A percentile compares a stretch with the other conserved stretches of the same genome.
Conservation (phyloP, 805 yeast genomes). For the Yamadazyma tumulicola region DNA sequence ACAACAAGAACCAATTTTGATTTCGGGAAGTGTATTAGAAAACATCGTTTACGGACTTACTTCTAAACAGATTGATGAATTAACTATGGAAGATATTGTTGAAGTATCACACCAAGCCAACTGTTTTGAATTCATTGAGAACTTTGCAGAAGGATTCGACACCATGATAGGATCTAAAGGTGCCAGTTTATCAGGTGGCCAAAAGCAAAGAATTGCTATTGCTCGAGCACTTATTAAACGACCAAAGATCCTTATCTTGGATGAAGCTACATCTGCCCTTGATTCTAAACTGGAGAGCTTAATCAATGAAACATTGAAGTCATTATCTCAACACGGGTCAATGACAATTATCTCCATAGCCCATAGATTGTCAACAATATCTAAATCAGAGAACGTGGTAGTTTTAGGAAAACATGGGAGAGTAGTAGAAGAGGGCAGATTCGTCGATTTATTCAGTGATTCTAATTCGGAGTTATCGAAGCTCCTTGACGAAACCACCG, state of each 20-base stretch:
- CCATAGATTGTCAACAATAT: conserved; percentile 42
- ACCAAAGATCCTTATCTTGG: conserved; percentile 61
- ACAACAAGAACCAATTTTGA: conserved; percentile 59
- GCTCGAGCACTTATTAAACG: conserved; percentile 69
- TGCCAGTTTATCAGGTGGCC: conserved; percentile 66
- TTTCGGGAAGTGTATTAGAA: conserved; percentile 53
- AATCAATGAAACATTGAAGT: conserved; percentile 39
- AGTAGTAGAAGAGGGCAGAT: conserved; percentile 39
- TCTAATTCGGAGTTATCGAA: conserved; percentile 40
- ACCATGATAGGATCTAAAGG: conserved; percentile 57
- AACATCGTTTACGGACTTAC: conserved; percentile 54
- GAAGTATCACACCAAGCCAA: conserved; percentile 51
- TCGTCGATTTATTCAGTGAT: conserved; percentile 37
- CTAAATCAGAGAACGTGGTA: conserved; percentile 41
- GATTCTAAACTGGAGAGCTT: conserved; percentile 50
- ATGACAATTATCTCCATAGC: conserved; percentile 45
- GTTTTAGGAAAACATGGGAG: conserved; percentile 41
- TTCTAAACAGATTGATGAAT: conserved; percentile 26
- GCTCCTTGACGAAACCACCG: conserved; percentile 35
- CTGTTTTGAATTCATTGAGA: conserved; percentile 52
- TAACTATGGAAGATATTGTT: conserved; percentile 40
- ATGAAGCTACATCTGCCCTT: conserved; percentile 67
- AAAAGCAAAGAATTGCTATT: conserved; percentile 72
- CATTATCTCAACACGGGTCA: conserved; percentile 33
- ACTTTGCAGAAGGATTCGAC: conserved; percentile 59